Evolutionary conservation across 2,329 filamentous ascomycete species (phyloP), one percentile per base, ranked within the genome.

Genomic region (Diplodia corticola): DNA sequence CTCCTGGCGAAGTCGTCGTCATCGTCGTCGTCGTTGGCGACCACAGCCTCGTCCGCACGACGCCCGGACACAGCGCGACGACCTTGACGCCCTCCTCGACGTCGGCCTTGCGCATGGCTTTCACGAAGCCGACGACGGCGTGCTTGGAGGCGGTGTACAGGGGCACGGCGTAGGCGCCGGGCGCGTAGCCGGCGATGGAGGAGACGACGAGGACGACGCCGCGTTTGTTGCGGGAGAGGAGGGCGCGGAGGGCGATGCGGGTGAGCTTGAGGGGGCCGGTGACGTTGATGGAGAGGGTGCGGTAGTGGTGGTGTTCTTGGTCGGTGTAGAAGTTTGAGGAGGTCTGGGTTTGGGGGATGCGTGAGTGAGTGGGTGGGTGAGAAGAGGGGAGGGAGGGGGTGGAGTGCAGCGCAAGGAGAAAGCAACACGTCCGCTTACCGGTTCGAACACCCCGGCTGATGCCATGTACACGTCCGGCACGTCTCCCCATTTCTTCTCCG

Each of bases 81-180:
- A 67, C 66, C 46, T 67, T 67, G 26, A 67, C 66, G 13, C 66
- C 61, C 33, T 67, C 61, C 30, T 54, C 30, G 2, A 20, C 28
- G 17, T 67, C 66, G 17, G 61, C 50, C 26, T 57, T 48, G 7
- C 51, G 51, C 35, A 67, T 65, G 26, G 22, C 33, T n/a, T 50
- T 46, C 6, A 37, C 54, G 44, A 67, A 67, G 28, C 66, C 66
- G 46, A 67, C 61, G 26, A 60, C 37, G 24, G 66, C 66, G 46
- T 65, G 61, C 50, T 67, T 67, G 49, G 60, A 44, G 24, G 66
- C 61, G 51, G 61, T 65, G 54, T 67, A 67, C 28, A 67, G 28
- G 7, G 66, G 60, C 22, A 63, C 61, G 44, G 50, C 40, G 53
- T 67, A 65, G 46, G 61, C n/a, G n/a, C 61, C 61, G n/a, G n/a